Evolutionary conservation across 1,284 basidiomycete genomes (phyloP).

Genomic region (Takashimella koratensis): DNA sequence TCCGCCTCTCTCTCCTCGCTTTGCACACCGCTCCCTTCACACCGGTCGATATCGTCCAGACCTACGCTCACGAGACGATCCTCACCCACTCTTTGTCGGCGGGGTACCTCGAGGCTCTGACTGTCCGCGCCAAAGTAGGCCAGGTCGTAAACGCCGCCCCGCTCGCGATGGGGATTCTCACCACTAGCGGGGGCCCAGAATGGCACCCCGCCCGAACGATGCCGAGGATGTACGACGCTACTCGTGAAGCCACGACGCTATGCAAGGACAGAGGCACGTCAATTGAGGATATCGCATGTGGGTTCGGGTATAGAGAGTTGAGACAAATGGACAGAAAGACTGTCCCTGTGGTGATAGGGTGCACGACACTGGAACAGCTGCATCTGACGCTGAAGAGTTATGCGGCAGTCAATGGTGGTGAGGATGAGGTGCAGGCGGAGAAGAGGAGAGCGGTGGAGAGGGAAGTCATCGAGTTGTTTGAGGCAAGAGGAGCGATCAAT

Average conservation of each 20-base stretch:
- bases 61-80: constrained; percentile 82
- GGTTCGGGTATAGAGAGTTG: constrained; percentile 62
- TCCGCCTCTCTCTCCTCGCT: constrained; percentile 76
- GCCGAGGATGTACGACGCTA: constrained; percentile 17
- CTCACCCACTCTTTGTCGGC: constrained; percentile 66
- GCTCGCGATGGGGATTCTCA: constrained; percentile 86
- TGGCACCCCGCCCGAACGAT: constrained; percentile 75
- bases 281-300: constrained; percentile 66
- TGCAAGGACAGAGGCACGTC: constrained; percentile 37
- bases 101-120: constrained; percentile 60
- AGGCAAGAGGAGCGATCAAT: constrained; percentile 56
- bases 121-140: constrained; percentile 58
- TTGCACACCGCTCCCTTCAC: constrained; percentile 58
- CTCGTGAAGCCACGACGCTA: constrained; percentile 23
- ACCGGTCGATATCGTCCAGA: constrained; percentile 69
- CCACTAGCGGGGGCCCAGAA: constrained; percentile 57
- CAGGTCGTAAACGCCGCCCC: constrained; percentile 83
- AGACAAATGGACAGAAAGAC: constrained; percentile 35
- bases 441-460: constrained; percentile 56
- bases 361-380: constrained; percentile 67
- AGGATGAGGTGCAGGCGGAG: constrained; percentile 36
- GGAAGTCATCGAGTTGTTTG: constrained; percentile 54
- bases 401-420: constrained; percentile 56
- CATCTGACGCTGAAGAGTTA: constrained; percentile 67
- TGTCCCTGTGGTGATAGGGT: constrained; percentile 70